These are phyloP conservation scores for Ascochyta koolunga DNA, from an alignment of 2,329 filamentous ascomycete genomes.

Conservation along the genomic window DNA sequence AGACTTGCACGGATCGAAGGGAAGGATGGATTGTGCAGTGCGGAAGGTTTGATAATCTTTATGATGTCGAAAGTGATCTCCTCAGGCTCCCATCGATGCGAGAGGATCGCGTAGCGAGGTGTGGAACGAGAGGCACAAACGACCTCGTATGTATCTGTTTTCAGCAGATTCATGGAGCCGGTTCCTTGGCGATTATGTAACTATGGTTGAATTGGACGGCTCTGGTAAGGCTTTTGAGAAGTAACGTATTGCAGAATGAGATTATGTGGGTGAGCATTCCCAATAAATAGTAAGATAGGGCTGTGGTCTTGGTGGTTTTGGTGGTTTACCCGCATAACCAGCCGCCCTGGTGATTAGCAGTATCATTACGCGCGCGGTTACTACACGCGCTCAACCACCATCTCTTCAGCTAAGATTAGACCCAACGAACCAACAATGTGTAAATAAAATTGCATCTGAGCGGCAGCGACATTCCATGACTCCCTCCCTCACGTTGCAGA, in stretches of 20 bases:
- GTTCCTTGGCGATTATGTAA: not conserved
- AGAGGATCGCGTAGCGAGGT: conserved; percentile 2
- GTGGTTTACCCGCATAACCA: too few relatives aligned
- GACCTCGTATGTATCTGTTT: not conserved
- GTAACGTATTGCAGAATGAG: not conserved
- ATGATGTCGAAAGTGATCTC: not conserved
- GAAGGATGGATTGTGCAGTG: not conserved
- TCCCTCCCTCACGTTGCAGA: too few relatives aligned
- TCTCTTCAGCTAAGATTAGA: too few relatives aligned
- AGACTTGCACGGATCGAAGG: not conserved
- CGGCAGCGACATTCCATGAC: too few relatives aligned
- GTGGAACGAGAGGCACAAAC: not conserved
- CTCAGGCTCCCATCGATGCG: not conserved
- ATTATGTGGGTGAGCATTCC: not conserved
- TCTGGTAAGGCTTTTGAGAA: not conserved
- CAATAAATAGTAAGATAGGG: not conserved
- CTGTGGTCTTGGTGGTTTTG: not conserved
- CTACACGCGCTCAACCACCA: not conserved
- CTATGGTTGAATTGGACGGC: not conserved
- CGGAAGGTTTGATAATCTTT: not conserved
- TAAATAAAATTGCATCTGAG: too few relatives aligned
- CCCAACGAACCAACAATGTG: too few relatives aligned
- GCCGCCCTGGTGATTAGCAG: not conserved
- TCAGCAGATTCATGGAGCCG: not conserved
- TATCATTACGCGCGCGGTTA: not conserved